Percentiles rank a stretch among this genome's conserved stretches.
These are phyloP conservation scores for Ustilago trichophora DNA, from an alignment of 1,284 basidiomycete species.

Conservation along the genomic window DNA sequence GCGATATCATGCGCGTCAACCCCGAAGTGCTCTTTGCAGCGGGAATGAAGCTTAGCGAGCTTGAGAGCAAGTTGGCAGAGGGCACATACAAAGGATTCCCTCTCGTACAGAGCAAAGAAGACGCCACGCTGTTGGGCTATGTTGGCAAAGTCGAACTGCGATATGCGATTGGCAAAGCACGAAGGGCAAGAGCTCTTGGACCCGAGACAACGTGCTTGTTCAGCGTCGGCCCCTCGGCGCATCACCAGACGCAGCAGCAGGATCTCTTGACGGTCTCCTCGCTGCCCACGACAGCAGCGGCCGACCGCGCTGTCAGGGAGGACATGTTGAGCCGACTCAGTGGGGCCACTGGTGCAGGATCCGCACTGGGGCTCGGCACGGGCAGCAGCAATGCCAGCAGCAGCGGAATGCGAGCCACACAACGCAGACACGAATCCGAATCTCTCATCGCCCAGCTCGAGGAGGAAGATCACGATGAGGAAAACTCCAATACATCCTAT, in stretches of 20 bases:
- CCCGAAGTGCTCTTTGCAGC: constrained; percentile 77
- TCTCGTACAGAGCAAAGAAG: constrained; percentile 73
- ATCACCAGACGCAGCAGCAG: constrained; percentile 26
- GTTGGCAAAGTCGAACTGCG: constrained; percentile 85
- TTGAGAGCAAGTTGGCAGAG: constrained; percentile 68
- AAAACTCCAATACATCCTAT: constrained; percentile 1
- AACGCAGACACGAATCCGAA: constrained; percentile 26
- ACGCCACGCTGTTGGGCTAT: constrained; percentile 81
- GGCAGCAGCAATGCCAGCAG: not conserved
- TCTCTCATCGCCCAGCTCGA: constrained; percentile 34
- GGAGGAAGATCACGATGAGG: constrained; percentile 19
- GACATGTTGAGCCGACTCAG: constrained; percentile 37
- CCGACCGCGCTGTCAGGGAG: constrained; percentile 27
- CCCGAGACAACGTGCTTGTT: constrained; percentile 55
- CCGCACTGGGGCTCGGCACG: constrained; percentile 10
- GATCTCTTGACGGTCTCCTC: constrained; percentile 30
- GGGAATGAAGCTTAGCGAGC: constrained; percentile 79
- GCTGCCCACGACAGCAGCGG: constrained; percentile 32
- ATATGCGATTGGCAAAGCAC: constrained; percentile 79
- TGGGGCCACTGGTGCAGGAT: constrained; percentile 9
- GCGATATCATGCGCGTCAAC: constrained; percentile 85
- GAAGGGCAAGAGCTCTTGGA: constrained; percentile 33
- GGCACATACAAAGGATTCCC: constrained; percentile 87
- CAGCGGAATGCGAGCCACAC: not conserved
- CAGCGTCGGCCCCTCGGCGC: no score